Conservation (phyloP, 208 protist species). For the Trypanosoma boissoni region DNA sequence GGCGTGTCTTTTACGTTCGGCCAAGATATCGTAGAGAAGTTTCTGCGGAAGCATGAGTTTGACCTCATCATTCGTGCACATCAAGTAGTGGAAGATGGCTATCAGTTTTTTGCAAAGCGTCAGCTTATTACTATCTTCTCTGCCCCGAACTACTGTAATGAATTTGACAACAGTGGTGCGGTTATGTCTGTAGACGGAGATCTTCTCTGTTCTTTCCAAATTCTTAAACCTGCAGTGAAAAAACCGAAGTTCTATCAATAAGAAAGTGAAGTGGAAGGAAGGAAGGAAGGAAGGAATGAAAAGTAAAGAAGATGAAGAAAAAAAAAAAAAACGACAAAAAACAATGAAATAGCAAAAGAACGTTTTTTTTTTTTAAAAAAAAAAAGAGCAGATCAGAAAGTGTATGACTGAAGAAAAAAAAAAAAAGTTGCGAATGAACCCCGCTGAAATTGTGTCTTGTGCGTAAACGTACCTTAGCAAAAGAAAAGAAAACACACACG, state of each 20-base stretch:
- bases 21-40: conserved; percentile 92
- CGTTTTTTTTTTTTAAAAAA: not conserved
- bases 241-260: conserved; percentile 87
- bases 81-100: conserved; percentile 96
- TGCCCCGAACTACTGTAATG: conserved; percentile 98
- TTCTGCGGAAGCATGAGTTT: conserved; percentile 96
- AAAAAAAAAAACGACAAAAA: not conserved
- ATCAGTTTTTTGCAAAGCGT: conserved; percentile 95
- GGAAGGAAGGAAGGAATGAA: not conserved
- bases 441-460: too few species aligned
- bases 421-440: too few species aligned
- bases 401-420: not conserved
- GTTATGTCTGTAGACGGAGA: conserved; percentile 99
- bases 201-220: conserved; percentile 99
- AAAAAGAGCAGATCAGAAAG: not conserved
- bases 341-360: conserved; percentile 3
- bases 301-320: not conserved
- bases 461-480: too few species aligned
- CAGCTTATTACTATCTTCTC: conserved; percentile 98
- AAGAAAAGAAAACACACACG: too few species aligned
- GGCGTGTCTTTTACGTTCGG: conserved; percentile 92
- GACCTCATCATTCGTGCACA: conserved; percentile 97
- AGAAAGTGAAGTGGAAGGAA: not conserved
- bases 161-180: conserved; percentile 99
- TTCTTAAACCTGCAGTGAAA: conserved; percentile 91